Evolutionary conservation across 306 rosid genomes (phyloP), one percentile per base, ranked within the genome.

Genomic region (Elaeagnus macrophylla): DNA sequence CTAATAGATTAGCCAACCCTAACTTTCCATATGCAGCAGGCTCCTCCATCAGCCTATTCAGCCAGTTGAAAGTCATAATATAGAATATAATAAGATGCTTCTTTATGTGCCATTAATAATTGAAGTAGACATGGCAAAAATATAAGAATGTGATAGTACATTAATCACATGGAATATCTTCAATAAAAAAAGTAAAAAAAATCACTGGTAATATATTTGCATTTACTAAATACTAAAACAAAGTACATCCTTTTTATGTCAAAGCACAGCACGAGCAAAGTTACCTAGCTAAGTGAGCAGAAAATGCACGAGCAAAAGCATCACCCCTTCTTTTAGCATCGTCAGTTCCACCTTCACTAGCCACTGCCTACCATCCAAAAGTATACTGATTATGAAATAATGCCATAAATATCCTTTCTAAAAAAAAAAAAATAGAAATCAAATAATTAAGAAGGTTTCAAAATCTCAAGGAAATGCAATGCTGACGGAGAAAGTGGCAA

Each of bases 271-370:
- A 39, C 61, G 18, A 35, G 57, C 5, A 51, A 46, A 25, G 45
- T 59, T 79, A 93, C 99, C 99, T 79, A 57, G 88, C 69, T 81
- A 93, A 76, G 76, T 87, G 99, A 2, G 95, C 99, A 66, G 96
- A 84, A 75, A 93, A 93, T 39, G 96, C 99, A 56, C 72, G 89
- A 60, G 95, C 95, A 72, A 93, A 93, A 66, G 99, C 99, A 61
- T 84, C 88, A 51, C 95, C 99, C 77, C 96, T 87, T 84, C 94
- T 80, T 79, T 84, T 82, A 53, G 99, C 99, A 77, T 93, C 96
- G 56, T 87, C 96, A 9, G 95, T 87, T 65, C 96, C 88, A 67
- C 96, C 99, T 82, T 93, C 99, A 66, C 99, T 87, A 62, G 99
- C 99, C 61, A 87, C 96, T 19, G 99, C 99, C 99, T 93, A 63